phyloP scores from a whole-genome alignment of 306 rosid species.

The Medicago arabica region DNA sequence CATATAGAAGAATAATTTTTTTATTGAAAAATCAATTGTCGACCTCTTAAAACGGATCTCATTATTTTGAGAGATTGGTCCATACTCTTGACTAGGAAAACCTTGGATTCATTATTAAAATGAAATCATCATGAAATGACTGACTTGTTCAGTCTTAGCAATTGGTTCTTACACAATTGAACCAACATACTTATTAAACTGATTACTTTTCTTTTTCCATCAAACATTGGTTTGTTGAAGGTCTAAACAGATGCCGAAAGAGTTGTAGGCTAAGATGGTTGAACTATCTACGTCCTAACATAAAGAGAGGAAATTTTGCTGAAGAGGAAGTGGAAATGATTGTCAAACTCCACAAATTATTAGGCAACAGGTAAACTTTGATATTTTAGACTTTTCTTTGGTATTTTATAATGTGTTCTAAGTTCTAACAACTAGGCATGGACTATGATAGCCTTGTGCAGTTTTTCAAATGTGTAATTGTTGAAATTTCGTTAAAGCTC shows the following conservation, averaged over 20 bases:
- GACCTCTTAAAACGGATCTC: neutral
- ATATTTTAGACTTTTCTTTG: neutral
- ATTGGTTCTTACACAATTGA: neutral
- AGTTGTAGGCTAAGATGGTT: slow-evolving; percentile 74
- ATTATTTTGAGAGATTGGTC: neutral
- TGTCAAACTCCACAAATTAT: slow-evolving; percentile 59
- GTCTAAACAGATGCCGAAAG: slow-evolving; percentile 66
- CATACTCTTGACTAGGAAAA: neutral
- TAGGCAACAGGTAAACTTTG: slow-evolving; percentile 62
- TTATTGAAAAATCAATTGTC: neutral
- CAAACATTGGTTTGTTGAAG: slow-evolving; percentile 39
- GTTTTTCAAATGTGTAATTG: too few species aligned
- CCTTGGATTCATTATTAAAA: neutral
- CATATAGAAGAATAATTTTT: neutral
- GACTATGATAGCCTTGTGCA: too few species aligned
- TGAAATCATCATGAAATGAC: too few species aligned
- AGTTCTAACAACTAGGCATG: neutral
- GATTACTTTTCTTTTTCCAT: neutral
- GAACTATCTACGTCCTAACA: slow-evolving; percentile 70
- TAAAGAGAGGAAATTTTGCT: slow-evolving; percentile 65
- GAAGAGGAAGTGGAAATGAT: slow-evolving; percentile 65
- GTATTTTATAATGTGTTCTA: neutral
- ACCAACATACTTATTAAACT: neutral
- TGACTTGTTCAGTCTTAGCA: neutral
- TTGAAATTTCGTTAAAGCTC: too few species aligned